Base-by-base conservation (phyloP, 352 stramenopile genomes). In the Phytophthora citrophthora region DNA sequence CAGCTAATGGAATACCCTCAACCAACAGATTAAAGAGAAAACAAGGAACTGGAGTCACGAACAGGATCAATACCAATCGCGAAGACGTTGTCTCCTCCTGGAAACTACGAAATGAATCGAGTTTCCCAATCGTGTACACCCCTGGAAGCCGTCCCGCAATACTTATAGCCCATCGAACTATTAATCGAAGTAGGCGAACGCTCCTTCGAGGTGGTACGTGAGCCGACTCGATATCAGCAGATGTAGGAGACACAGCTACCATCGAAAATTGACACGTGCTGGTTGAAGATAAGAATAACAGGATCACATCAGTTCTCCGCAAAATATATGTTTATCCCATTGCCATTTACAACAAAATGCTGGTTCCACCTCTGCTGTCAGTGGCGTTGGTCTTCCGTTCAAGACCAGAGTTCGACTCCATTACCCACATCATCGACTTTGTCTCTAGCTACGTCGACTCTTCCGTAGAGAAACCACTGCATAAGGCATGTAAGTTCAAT, bases 71-170 rank as follows among this genome's bases (percentile, higher is more conserved):
- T 8, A 29, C 4, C 26, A 29, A 2, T 29, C 26, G 26, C 4
- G 12, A n/a, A 12, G 23, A 12, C 0, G 41, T 38, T 13, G 50
- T 61, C 3, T 44, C 10, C 1, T 23, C 16, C n/a, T 54, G 57
- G 18, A 61, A 79, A 5, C 18, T 27, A 5, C 58, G 38, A 20
- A 76, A 71, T 10, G 71, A 24, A 13, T 79, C 50, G 2, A 71
- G 45, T 23, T 79, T 79, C 23, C 43, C 68, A 10, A 72, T 52
- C 9, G 61, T 75, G 51, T 73, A 75, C 7, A 75, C 47, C 2
- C 62, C 66, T 31, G 53, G 52, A 29, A 74, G 50, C 1, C 49
- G 26, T 12, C 61, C 41, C 3, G 45, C 40, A 24, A 59, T 7
- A 3, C 5, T 15, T 18, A 23, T 31, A 27, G 49, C 10, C 46